Base-by-base conservation (phyloP, 179 eudicot genomes). In the Beta lomatogona region DNA sequence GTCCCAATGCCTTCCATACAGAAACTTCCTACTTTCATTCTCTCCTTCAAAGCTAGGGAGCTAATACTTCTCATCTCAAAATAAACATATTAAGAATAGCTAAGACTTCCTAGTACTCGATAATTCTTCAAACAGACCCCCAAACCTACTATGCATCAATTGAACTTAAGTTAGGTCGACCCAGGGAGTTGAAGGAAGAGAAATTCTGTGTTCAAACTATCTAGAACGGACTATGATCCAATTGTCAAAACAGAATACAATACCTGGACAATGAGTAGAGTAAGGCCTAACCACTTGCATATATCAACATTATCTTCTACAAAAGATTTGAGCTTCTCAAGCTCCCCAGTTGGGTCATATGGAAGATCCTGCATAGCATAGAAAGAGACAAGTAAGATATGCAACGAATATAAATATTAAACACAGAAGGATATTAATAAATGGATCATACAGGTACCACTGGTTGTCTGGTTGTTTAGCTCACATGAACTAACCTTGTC, bases 271-370 rank as follows among this genome's bases (percentile, higher is more conserved):
- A 64, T 71, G 28, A 91, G 80, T 75, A 92, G 84, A 74, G 87
- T 76, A 76, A 92, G 88, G 82, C 97, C 94, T 71, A 92, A 84
- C 97, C 91, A 92, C 80, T 77, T 80, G 87, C 88, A 92, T 81
- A 94, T 72, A 79, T 92, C 94, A 46, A 76, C 82, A 75, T 94
- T 90, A 67, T 86, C 84, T 82, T 89, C 83, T 71, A 92, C 53
- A 73, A 94, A 94, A 69, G 74, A 59, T 59, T 83, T 88, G 18
- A 94, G 72, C 53, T 74, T 86, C 76, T 87, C 90, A 82, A 94
- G 89, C 85, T 90, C 94, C 67, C 94, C 97, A 71, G 98, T 94
- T 73, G 93, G 89, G 73, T 94, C 98, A 76, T 19, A 64, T 73
- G 98, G 98, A 84, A 94, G 89, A 90, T 90, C 94, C 98, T 94